A percentile compares a stretch with the other conserved stretches of the same genome.
phyloP scores from a whole-genome alignment of 768 basidiomycete genomes.

The Leccinum arenicola region DNA sequence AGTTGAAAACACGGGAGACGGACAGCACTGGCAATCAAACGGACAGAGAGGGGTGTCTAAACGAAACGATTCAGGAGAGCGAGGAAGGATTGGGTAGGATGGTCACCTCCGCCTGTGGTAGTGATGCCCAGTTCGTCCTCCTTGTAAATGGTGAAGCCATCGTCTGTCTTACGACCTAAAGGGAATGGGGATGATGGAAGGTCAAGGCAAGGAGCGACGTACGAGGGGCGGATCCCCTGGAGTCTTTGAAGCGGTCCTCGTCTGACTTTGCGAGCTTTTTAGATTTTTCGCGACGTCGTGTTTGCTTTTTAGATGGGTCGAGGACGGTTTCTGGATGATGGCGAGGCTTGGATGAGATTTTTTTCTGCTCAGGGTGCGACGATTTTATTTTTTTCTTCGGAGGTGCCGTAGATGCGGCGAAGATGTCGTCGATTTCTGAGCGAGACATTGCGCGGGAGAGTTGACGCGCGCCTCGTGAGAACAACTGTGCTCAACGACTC shows the following conservation, averaged over 20 bases:
- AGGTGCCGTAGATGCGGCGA: conserved; percentile 46
- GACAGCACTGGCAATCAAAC: conserved; percentile 88
- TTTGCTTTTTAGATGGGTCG: conserved; percentile 52
- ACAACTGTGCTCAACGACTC: conserved; percentile 11
- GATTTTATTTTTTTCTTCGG: conserved; percentile 42
- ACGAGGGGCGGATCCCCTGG: conserved; percentile 72
- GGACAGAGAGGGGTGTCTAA: conserved; percentile 82
- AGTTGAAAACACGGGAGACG: conserved; percentile 29
- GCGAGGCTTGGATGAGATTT: not conserved
- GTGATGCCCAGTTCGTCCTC: conserved; percentile 78
- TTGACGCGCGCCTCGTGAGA: conserved; percentile 11
- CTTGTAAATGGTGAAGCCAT: conserved; percentile 77
- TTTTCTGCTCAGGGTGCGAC: not conserved
- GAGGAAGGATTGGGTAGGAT: conserved; percentile 1
- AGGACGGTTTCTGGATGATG: conserved; percentile 55
- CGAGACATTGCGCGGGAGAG: conserved; percentile 37
- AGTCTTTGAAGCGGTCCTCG: conserved; percentile 63
- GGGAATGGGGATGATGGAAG: conserved; percentile 12
- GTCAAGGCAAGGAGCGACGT: conserved; percentile 29
- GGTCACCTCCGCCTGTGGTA: conserved; percentile 69
- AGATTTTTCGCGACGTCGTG: conserved; percentile 25
- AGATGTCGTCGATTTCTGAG: conserved; percentile 88
- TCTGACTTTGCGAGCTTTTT: conserved; percentile 28
- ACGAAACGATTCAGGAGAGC: conserved; percentile 21
- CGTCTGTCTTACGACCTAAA: conserved; percentile 72